phyloP scores from a whole-genome alignment of 2,329 filamentous ascomycete species.

The Stachybotrys echinatus region DNA sequence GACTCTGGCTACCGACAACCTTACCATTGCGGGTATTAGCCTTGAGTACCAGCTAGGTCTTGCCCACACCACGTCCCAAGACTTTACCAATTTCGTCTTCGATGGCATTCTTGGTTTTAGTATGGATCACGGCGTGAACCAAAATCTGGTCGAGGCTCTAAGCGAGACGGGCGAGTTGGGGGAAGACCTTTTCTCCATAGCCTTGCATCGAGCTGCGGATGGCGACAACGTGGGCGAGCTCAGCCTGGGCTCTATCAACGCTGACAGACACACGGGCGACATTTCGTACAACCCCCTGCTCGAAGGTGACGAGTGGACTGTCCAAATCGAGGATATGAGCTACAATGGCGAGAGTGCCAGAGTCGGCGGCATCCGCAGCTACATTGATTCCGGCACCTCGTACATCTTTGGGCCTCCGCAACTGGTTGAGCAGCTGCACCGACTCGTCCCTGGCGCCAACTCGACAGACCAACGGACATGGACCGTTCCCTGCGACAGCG shows the following conservation, averaged over 20 bases:
- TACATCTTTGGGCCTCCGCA: conserved; percentile 67
- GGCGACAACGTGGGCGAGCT: conserved; percentile 68
- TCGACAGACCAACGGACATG: conserved; percentile 58
- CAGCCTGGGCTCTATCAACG: conserved; percentile 68
- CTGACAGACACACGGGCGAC: conserved; percentile 59
- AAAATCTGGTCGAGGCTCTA: conserved; percentile 64
- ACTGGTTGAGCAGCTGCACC: conserved; percentile 65
- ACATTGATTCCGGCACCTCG: conserved; percentile 80
- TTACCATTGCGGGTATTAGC: conserved; percentile 61
- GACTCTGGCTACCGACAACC: conserved; percentile 57
- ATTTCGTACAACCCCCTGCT: conserved; percentile 60
- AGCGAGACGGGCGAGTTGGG: conserved; percentile 48
- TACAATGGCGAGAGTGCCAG: conserved; percentile 54
- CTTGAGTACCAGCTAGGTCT: conserved; percentile 66
- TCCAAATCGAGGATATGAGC: conserved; percentile 60
- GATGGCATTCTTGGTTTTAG: conserved; percentile 83
- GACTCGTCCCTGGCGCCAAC: conserved; percentile 56
- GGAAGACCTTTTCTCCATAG: conserved; percentile 65
- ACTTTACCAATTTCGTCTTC: conserved; percentile 76
- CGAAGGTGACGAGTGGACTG: conserved; percentile 62
- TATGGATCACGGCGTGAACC: conserved; percentile 51
- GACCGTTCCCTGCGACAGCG: conserved; percentile 67
- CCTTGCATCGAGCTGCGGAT: conserved; percentile 62
- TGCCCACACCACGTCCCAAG: conserved; percentile 63
- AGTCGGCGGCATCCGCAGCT: conserved; percentile 54